Conservation (phyloP, 176 grass and related monocot species). For the Ampelocalamus luodianensis region DNA sequence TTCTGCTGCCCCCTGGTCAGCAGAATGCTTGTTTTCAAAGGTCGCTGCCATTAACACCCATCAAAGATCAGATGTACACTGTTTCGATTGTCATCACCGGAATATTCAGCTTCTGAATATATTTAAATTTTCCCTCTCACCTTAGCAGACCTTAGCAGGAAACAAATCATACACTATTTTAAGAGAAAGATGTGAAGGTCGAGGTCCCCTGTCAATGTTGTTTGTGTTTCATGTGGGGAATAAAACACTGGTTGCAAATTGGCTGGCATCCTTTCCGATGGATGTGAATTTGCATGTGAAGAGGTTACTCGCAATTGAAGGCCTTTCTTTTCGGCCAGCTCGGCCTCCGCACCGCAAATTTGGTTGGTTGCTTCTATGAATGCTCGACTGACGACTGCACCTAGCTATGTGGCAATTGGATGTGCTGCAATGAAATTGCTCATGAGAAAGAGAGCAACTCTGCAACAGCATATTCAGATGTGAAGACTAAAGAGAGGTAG, state of each 20-base stretch:
- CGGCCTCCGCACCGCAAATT: constrained; percentile 20
- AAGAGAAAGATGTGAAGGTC: background rate
- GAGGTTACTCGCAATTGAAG: constrained; percentile 45
- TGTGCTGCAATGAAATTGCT: background rate
- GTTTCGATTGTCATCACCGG: background rate
- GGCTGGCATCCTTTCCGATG: constrained; percentile 26
- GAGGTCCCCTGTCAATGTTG: constrained; percentile 39
- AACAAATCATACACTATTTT: background rate
- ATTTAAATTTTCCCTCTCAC: background rate
- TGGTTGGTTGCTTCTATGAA: constrained; percentile 2
- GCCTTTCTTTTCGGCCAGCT: constrained; percentile 43
- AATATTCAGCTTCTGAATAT: constrained; percentile 9
- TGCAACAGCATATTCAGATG: background rate
- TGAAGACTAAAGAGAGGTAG: background rate
- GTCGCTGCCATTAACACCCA: background rate
- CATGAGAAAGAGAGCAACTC: background rate
- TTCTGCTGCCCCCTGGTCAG: background rate
- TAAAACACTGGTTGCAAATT: constrained; percentile 27
- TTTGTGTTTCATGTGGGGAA: background rate
- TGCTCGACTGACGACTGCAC: background rate
- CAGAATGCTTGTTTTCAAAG: constrained; percentile 39
- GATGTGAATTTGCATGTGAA: constrained; percentile 47
- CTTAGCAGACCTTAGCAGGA: background rate
- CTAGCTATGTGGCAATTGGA: background rate
- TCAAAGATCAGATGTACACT: background rate